Percentiles rank a stretch among this genome's conserved stretches.
These are phyloP conservation scores for Malus sylvestris DNA, from an alignment of 306 rosid species.

Conservation along the genomic window DNA sequence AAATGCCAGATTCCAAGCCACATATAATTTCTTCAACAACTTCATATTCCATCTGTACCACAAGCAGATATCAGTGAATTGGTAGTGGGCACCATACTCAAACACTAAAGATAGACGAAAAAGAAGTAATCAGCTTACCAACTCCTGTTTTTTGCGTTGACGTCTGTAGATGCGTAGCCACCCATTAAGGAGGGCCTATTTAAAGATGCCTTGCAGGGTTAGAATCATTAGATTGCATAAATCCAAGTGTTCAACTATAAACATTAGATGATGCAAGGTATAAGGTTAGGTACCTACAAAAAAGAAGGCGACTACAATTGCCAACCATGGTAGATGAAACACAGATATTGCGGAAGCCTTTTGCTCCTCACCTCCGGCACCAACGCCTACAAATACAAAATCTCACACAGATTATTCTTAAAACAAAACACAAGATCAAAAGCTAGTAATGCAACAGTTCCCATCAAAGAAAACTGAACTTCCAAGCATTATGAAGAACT, in stretches of 20 bases:
- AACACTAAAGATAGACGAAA: conserved; percentile 13
- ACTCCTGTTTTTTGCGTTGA: conserved; percentile 82
- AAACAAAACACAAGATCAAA: not conserved
- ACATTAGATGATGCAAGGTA: conserved; percentile 39
- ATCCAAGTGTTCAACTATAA: not conserved
- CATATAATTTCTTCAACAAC: conserved; percentile 90
- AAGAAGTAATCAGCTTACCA: conserved; percentile 45
- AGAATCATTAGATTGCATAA: conserved; percentile 11
- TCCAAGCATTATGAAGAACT: conserved; percentile 27
- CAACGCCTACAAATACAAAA: conserved; percentile 65
- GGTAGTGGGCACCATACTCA: not conserved
- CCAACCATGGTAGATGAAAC: conserved; percentile 84
- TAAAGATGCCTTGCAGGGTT: conserved; percentile 11
- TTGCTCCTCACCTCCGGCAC: conserved; percentile 99
- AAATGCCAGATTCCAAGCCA: conserved; percentile 93
- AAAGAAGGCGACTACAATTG: conserved; percentile 68
- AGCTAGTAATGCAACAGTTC: not conserved
- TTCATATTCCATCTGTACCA: conserved; percentile 84
- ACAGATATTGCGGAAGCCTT: conserved; percentile 63
- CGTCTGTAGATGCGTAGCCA: conserved; percentile 84
- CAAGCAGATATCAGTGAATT: conserved; percentile 19
- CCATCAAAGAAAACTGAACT: not conserved
- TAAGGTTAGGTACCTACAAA: conserved; percentile 82
- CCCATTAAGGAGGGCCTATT: conserved; percentile 72
- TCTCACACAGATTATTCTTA: not conserved